Evolutionary conservation across 148 eudicot genomes (phyloP), one percentile per base, ranked within the genome.

Genomic region (Bassia scoparia): DNA sequence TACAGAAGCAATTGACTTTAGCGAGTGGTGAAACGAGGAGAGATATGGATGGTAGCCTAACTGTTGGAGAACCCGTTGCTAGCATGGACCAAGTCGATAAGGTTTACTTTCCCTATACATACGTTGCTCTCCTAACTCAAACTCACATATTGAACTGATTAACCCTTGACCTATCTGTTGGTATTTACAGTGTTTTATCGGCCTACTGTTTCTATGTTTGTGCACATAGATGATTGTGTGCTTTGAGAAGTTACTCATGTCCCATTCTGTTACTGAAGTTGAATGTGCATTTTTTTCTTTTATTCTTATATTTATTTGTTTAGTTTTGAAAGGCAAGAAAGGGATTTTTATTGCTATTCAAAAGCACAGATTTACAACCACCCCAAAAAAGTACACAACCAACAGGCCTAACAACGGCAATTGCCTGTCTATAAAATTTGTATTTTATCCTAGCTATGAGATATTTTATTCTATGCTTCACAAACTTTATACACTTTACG

Each of bases 1-100:
- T 95, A 77, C 98, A 95, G 82, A 95, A 87, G 85, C 98, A 95
- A 83, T 88, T 95, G 49, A 88, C 88, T 50, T 74, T 95, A 78
- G 70, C 87, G 67, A 84, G 90, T 56, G 81, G 83, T 76, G 97
- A 90, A 74, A 81, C 85, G 2, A 85, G 73, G 74, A 87, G 76
- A 77, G 82, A 80, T 58, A 77, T 84, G 55, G 86, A 88, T 76
- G 89, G 89, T 60, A 75, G 76, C 76, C 53, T 88, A 61, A 74
- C 76, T 46, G 87, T 83, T 71, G 85, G 83, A 16, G 96, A 87
- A 70, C 71, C 94, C 37, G 81, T 86, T 53, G 63, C 87, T 52
- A 91, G 83, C 81, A 34, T 84, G 82, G 83, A 86, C 77, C 84
- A 92, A 46, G 80, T 80, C 23, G 90, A 95, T 34, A 95, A 90